A percentile compares a stretch with the other conserved stretches of the same genome.
phyloP scores from a whole-genome alignment of 2,329 filamentous ascomycete genomes.

The Penicillium rolfsii region DNA sequence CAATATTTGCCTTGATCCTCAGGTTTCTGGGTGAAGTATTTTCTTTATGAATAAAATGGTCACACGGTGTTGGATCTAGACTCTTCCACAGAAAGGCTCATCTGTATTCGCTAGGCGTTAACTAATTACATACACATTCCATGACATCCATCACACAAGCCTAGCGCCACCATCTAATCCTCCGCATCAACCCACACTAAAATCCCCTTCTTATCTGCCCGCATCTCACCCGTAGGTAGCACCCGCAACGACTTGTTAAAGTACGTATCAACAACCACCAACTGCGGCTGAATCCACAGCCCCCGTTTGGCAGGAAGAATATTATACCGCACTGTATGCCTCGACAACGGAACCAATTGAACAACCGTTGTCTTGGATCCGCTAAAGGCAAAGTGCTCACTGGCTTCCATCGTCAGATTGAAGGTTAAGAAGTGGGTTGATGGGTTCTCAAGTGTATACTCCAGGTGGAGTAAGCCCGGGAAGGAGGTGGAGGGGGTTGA shows the following conservation, averaged over 20 bases:
- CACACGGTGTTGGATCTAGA: not conserved
- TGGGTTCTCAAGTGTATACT: conserved; percentile 85
- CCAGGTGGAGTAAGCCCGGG: conserved; percentile 50
- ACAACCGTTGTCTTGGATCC: conserved; percentile 80
- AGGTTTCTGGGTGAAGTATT: not conserved
- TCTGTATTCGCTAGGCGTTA: not conserved
- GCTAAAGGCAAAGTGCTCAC: conserved; percentile 89
- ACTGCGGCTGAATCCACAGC: conserved; percentile 70
- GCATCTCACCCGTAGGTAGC: conserved; percentile 72
- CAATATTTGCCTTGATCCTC: no score
- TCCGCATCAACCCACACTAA: conserved; percentile 50
- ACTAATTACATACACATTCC: not conserved
- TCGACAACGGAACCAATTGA: conserved; percentile 79
- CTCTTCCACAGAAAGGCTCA: not conserved
- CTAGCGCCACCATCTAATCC: conserved; percentile 25
- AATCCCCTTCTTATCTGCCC: conserved; percentile 57
- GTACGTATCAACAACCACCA: conserved; percentile 84
- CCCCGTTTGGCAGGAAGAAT: conserved; percentile 68
- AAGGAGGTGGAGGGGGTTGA: conserved; percentile 41
- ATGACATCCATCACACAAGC: not conserved
- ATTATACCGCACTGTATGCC: conserved; percentile 72
- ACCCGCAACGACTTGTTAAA: conserved; percentile 89
- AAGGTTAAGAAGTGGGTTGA: conserved; percentile 95
- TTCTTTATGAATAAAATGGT: not conserved
- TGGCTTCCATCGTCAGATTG: conserved; percentile 87